Base-by-base conservation (phyloP, 1,284 basidiomycete genomes). In the Leucoagaricus sp. region DNA sequence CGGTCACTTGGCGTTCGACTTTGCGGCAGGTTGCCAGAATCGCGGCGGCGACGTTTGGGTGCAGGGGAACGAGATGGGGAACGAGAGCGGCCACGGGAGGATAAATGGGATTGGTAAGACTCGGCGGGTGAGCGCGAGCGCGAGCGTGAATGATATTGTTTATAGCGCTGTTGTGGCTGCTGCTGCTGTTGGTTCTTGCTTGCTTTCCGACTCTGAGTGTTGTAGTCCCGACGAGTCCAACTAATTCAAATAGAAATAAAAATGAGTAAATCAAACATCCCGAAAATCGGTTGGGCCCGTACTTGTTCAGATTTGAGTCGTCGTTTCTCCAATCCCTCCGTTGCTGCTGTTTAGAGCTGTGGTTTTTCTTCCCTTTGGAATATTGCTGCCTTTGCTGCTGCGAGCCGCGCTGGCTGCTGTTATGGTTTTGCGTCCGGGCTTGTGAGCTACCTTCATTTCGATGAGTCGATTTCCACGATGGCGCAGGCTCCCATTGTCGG, bases 281-380 rank as follows among this genome's bases (percentile, higher is more conserved):
- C 23, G 53, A 41, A 62, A 57, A 55, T 40, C 55, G 28, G 46
- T 50, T 15, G 29, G 38, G 36, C 29, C 62, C 67, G 58, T 55
- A 91, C 89, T 91, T 91, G 70, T 91, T 91, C 59, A 85, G 68
- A 62, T 79, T 81, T 19, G 79, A 78, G 57, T 87, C 87, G 55
- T 88, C 85, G 45, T 75, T 77, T 50, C 80, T 75, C 80, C 85
- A 84, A 62, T 86, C 86, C 49, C 85, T 78, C 59, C 75, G 79
- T 53, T 76, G 74, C 60, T 76, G 74, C 60, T 76, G 74, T 21
- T 72, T 68, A 53, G 65, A 72, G 57, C 72, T 73, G 54, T 75
- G 70, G 57, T 67, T 59, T 61, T 72, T 70, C 60, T 69, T 68
- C 45, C 67, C 75, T 50, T 71, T 73, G 61, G 55, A 59, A 63